Conservation (phyloP, 768 basidiomycete genomes). For the Amanita rimosa region DNA sequence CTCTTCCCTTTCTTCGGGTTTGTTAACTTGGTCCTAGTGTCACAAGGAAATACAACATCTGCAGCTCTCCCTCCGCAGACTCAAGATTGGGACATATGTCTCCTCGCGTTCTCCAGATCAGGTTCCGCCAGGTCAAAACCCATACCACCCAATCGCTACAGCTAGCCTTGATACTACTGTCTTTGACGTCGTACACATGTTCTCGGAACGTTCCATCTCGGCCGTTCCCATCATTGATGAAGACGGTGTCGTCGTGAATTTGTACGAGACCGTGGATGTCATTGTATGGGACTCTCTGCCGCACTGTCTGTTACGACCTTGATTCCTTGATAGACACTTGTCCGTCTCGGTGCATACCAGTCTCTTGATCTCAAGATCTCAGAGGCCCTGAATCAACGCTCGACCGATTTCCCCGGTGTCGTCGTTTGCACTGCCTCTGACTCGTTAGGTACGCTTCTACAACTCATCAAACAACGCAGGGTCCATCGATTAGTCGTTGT, state of each 20-base stretch:
- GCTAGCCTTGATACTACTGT: constrained; percentile 87
- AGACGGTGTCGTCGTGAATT: constrained; percentile 85
- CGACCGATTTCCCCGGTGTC: constrained; percentile 93
- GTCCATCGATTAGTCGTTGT: constrained; percentile 95
- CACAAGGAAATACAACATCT: constrained; percentile 74
- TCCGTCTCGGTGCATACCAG: constrained; percentile 89
- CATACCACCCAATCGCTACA: constrained; percentile 85
- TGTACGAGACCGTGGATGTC: constrained; percentile 99
- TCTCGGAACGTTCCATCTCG: constrained; percentile 89
- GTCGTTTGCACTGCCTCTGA: constrained; percentile 92
- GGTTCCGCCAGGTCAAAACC: constrained; percentile 44
- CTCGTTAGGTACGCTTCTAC: constrained; percentile 81
- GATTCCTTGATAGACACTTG: constrained; percentile 61
- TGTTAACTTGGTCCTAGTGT: constrained; percentile 41
- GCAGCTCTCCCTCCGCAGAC: constrained; percentile 67
- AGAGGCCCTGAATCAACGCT: constrained; percentile 85
- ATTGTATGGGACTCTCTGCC: constrained; percentile 53
- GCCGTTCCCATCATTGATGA: constrained; percentile 95
- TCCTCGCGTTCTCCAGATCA: constrained; percentile 35
- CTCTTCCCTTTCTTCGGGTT: constrained; percentile 1
- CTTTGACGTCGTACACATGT: constrained; percentile 98
- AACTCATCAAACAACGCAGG: constrained; percentile 85
- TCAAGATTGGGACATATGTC: constrained; percentile 93
- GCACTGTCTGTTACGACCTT: neutral
- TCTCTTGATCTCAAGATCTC: constrained; percentile 91